Evolutionary conservation across 495 filamentous ascomycete species (phyloP), one percentile per base, ranked within the genome.

Genomic region (Penicillium pulvis): DNA sequence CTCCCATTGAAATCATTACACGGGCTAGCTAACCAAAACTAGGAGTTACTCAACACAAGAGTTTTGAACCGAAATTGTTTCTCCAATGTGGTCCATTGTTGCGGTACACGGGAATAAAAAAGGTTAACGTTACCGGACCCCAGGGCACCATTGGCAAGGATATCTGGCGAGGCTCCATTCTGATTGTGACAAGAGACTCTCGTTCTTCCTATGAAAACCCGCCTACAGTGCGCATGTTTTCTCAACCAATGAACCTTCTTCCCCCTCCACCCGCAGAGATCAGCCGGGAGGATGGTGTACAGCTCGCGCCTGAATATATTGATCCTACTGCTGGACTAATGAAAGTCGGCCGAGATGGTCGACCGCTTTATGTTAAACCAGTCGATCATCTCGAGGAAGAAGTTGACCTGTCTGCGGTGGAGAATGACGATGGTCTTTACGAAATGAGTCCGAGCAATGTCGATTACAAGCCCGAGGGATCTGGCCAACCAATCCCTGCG

Each of bases 41-140:
- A 70, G 67, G 67, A 43, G 58, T 68, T 12, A 66, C 65, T 33
- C 58, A 61, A 17, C 53, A 81, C 41, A 90, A 91, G 28, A 80
- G 78, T 56, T 98, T 97, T 75, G 87, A 87, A 54, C 94, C 94
- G 12, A 81, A 83, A 12, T 75, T 98, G 6, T 92, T 90, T 69
- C 79, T 98, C 46, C 91, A 90, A 72, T 93, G 92, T 67, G 94
- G 94, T 5, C 94, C 94, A 16, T 77, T 98, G 44, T 76, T 98
- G 53, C 83, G 95, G 33, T 98, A 93, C 72, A 90, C 87, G 47
- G 94, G 95, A n/a, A 80, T 97, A 36, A 78, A 68, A 30, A 70
- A 69, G 42, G 67, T 72, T 17, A 71, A 60, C 2, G 67, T 74
- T 31, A 70, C 76, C 57, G 65, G 73, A 36, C 62, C 72, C 26